Percentiles rank a stretch among this genome's conserved stretches.
Conservation (phyloP, 106 monocot genomes). For the Dioscorea dumetorum region DNA sequence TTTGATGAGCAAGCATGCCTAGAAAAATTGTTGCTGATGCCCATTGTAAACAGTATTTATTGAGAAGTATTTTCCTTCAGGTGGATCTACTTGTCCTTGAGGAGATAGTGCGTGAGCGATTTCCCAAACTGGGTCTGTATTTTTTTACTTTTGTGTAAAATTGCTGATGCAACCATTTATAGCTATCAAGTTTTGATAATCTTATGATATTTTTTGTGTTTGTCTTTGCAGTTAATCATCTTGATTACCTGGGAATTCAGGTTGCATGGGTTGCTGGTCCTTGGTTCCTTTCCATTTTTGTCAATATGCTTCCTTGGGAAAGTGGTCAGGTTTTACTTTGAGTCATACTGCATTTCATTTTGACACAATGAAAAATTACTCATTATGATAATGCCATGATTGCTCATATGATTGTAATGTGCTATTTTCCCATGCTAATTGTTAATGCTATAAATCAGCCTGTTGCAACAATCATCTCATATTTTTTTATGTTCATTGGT, state of each 20-base stretch:
- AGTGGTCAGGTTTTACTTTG: constrained; percentile 80
- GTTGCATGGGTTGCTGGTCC: constrained; percentile 97
- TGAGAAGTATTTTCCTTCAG: constrained; percentile 16
- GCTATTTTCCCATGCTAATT: no score
- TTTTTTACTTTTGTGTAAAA: no score
- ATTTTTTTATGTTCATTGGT: constrained; percentile 3
- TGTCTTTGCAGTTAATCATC: constrained; percentile 70
- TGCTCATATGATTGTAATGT: no score
- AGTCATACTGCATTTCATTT: not conserved
- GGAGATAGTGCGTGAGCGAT: constrained; percentile 71
- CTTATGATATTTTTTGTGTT: not conserved
- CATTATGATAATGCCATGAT: no score
- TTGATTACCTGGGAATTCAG: constrained; percentile 89
- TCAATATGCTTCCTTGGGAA: constrained; percentile 99
- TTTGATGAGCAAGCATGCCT: no score
- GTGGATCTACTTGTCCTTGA: constrained; percentile 97
- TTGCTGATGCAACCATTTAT: no score
- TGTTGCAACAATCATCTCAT: no score
- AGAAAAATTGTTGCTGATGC: no score
- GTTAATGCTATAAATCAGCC: no score
- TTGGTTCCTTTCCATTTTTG: constrained; percentile 97
- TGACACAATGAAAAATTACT: not conserved
- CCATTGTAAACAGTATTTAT: not conserved
- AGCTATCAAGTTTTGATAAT: no score
- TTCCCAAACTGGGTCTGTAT: constrained; percentile 84